phyloP scores from a whole-genome alignment of 129 eudicot species.

The Lactuca sativa region DNA sequence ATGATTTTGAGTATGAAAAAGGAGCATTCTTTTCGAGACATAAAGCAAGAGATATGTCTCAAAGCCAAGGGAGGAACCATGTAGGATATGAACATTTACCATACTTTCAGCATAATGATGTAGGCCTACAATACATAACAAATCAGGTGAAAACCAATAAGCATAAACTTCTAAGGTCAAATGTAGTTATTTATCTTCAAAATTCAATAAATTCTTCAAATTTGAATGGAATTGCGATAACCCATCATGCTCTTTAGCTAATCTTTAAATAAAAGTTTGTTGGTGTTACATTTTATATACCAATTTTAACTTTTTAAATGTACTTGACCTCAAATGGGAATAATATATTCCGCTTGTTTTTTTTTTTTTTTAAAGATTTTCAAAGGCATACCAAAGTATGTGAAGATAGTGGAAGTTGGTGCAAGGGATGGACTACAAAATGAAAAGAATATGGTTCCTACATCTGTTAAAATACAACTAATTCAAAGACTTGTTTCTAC shows the following conservation, averaged over 20 bases:
- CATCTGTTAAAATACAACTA: slow-evolving; percentile 70
- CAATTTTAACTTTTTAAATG: too few species aligned
- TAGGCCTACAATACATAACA: slow-evolving; percentile 32
- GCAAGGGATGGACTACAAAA: slow-evolving; percentile 88
- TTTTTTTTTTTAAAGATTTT: slow-evolving; percentile 40
- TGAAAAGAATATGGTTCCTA: slow-evolving; percentile 67
- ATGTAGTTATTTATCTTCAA: slow-evolving; percentile 1
- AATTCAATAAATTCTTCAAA: neutral
- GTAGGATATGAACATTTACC: slow-evolving; percentile 32
- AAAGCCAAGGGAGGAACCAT: slow-evolving; percentile 21
- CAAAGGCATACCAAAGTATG: slow-evolving; percentile 62
- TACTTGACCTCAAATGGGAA: too few species aligned
- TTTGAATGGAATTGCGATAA: neutral
- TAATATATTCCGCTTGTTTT: neutral
- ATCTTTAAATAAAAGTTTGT: too few species aligned
- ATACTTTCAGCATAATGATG: slow-evolving; percentile 30
- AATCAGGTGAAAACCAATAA: slow-evolving; percentile 41
- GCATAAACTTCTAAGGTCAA: slow-evolving; percentile 1
- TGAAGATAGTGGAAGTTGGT: slow-evolving; percentile 95
- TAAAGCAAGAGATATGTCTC: slow-evolving; percentile 33
- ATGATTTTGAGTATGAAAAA: slow-evolving; percentile 49
- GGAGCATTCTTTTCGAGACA: slow-evolving; percentile 45
- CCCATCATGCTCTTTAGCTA: too few species aligned
- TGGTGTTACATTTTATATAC: too few species aligned
- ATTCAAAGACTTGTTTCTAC: slow-evolving; percentile 62